These are phyloP conservation scores for Verticillium dahliae DNA, from an alignment of 2,329 filamentous ascomycete genomes.

Conservation along the genomic window DNA sequence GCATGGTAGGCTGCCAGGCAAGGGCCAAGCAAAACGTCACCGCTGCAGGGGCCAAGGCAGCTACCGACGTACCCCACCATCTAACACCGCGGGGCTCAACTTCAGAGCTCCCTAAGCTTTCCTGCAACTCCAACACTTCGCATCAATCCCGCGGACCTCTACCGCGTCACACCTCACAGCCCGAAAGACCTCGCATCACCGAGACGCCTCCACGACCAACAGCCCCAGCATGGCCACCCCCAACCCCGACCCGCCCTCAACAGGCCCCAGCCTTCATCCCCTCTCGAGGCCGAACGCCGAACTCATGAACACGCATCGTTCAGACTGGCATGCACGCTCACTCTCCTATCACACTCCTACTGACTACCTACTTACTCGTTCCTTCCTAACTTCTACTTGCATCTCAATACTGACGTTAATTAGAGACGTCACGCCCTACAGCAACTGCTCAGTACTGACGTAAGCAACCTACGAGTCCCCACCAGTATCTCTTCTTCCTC, in stretches of 20 bases:
- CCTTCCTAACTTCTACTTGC: no score
- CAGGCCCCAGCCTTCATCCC: conserved; percentile 46
- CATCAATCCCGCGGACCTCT: not conserved
- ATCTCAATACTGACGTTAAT: no score
- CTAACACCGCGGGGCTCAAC: conserved; percentile 5
- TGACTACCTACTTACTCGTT: no score
- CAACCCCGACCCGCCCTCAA: conserved; percentile 30
- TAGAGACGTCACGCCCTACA: no score
- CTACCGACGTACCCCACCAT: conserved; percentile 4
- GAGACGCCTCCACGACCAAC: not conserved
- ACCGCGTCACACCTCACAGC: not conserved
- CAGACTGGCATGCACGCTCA: no score
- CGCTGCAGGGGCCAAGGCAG: not conserved
- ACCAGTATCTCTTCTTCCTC: no score
- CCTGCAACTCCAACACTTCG: not conserved
- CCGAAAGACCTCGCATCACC: not conserved
- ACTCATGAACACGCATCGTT: no score
- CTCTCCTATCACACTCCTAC: no score
- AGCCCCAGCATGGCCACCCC: conserved; percentile 9
- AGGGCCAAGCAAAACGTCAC: not conserved
- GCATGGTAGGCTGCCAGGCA: not conserved
- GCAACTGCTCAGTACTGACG: no score
- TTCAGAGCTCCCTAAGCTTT: not conserved
- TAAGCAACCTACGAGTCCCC: conserved; percentile 71
- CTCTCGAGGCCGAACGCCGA: conserved; percentile 73